Conservation (phyloP, 1,284 basidiomycete species). For the Farysia itapuensis region DNA sequence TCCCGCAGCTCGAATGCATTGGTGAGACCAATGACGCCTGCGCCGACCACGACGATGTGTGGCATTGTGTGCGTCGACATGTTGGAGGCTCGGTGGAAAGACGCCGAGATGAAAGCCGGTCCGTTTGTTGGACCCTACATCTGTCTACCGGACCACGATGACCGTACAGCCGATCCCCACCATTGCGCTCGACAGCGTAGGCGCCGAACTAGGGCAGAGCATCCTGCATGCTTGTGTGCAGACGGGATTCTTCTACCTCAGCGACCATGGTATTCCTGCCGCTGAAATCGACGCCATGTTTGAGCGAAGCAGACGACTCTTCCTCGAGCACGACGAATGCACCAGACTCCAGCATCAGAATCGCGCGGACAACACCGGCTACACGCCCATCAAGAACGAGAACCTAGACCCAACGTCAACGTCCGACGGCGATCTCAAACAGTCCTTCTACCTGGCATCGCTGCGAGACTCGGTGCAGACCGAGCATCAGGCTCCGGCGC, state of each 20-base stretch:
- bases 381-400: constrained; percentile 29
- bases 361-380: constrained; percentile 31
- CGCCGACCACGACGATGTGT: constrained; percentile 39
- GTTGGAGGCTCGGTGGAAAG: neutral
- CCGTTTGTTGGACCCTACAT: too few relatives aligned
- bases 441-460: constrained; percentile 46
- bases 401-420: constrained; percentile 19
- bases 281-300: constrained; percentile 34
- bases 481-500: constrained; percentile 15
- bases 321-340: constrained; percentile 16
- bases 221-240: constrained; percentile 28
- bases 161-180: constrained; percentile 25
- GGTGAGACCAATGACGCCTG: constrained; percentile 62
- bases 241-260: constrained; percentile 51
- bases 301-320: constrained; percentile 15
- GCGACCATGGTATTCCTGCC: constrained; percentile 31
- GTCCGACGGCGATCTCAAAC: constrained; percentile 44
- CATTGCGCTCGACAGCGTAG: constrained; percentile 12
- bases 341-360: constrained; percentile 14
- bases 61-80: neutral
- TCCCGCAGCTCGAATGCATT: constrained; percentile 61
- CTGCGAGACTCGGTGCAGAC: constrained; percentile 1
- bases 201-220: constrained; percentile 4
- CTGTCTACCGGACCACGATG: constrained; percentile 7
- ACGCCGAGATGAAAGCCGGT: neutral